Conservation (phyloP, 2,329 filamentous ascomycete species). For the Knufia fluminis region DNA sequence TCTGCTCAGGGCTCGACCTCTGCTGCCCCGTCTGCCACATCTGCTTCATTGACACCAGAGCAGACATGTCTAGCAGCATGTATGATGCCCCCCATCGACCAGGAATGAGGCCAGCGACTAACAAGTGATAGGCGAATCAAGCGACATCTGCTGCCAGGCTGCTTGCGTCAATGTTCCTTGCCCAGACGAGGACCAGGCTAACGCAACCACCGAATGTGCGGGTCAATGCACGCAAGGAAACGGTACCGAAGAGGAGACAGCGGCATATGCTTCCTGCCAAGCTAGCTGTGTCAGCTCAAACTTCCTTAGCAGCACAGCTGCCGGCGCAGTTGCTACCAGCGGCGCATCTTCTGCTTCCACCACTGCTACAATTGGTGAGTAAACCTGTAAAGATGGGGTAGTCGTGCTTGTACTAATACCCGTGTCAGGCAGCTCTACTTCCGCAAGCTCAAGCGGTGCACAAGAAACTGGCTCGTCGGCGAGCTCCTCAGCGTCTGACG, state of each 20-base stretch:
- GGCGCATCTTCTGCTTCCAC: conserved; percentile 18
- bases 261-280: conserved; percentile 41
- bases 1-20: conserved; percentile 30
- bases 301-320: conserved; percentile 33
- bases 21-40: conserved; percentile 27
- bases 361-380: conserved; percentile 17
- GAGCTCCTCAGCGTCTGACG: conserved; percentile 8
- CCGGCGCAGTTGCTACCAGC: conserved; percentile 22
- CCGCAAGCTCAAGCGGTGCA: conserved; percentile 1
- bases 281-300: conserved; percentile 40
- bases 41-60: conserved; percentile 28
- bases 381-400: background rate
- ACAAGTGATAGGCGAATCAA: conserved; percentile 29
- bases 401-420: conserved; percentile 20
- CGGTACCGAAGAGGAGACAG: conserved; percentile 37
- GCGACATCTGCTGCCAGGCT: conserved; percentile 44
- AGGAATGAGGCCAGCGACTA: background rate
- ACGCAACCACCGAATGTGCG: conserved; percentile 44
- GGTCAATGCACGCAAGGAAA: conserved; percentile 45
- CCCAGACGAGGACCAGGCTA: conserved; percentile 41
- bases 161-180: conserved; percentile 44
- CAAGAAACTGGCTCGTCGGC: conserved; percentile 7
- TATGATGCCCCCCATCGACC: conserved; percentile 21
- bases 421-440: conserved; percentile 7
- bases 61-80: conserved; percentile 30